A percentile compares a stretch with the other conserved stretches of the same genome.
Conservation (phyloP, 768 basidiomycete species). For the Tulasnella sp. region DNA sequence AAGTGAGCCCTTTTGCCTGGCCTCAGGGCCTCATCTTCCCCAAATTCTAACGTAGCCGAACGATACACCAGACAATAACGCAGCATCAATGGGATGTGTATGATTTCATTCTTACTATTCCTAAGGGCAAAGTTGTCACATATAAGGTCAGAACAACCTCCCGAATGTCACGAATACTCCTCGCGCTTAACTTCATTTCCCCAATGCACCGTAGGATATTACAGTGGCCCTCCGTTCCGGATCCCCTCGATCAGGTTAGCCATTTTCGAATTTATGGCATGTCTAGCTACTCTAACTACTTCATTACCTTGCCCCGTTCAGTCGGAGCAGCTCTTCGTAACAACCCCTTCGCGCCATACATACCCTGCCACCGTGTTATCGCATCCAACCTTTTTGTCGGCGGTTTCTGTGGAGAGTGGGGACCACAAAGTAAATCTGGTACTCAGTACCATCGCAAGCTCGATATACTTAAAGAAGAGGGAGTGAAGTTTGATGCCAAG, state of each 20-base stretch:
- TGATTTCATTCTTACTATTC: constrained; percentile 56
- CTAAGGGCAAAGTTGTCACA: constrained; percentile 57
- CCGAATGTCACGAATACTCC: background rate
- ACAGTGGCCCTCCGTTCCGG: constrained; percentile 55
- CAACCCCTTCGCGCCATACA: constrained; percentile 68
- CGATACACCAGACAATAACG: constrained; percentile 51
- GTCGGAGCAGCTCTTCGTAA: constrained; percentile 66
- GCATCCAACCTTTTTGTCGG: constrained; percentile 64
- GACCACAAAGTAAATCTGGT: constrained; percentile 45
- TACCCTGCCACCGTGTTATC: constrained; percentile 74
- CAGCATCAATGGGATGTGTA: constrained; percentile 65
- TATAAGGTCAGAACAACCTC: constrained; percentile 48
- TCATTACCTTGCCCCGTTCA: constrained; percentile 37
- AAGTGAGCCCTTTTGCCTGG: constrained; percentile 37
- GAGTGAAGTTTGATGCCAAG: constrained; percentile 53
- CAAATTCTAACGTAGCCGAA: background rate
- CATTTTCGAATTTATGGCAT: background rate
- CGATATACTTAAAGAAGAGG: constrained; percentile 56
- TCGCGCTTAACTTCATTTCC: background rate
- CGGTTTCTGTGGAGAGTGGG: constrained; percentile 68
- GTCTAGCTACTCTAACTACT: background rate
- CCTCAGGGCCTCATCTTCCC: background rate
- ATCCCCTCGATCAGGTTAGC: constrained; percentile 66
- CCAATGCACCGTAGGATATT: constrained; percentile 45
- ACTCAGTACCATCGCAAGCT: constrained; percentile 53